Evolutionary conservation across 768 basidiomycete genomes (phyloP).

Genomic region (Coprinellus aureogranulatus): DNA sequence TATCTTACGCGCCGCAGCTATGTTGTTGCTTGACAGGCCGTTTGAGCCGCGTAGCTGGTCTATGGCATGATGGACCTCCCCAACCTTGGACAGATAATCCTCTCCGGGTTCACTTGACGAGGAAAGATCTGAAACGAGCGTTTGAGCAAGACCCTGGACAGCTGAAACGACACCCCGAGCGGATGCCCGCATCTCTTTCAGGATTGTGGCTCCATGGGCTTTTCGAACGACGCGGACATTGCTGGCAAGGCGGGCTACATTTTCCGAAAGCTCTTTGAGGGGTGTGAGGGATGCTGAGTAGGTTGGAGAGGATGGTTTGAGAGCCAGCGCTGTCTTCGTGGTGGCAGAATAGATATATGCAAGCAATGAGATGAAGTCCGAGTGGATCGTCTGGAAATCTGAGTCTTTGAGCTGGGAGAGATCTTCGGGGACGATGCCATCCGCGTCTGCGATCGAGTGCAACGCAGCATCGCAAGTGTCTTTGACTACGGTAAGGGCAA

Average conservation of each 20-base stretch:
- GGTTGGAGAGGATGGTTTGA: conserved; percentile 57
- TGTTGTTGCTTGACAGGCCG: conserved; percentile 57
- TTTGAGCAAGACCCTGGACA: conserved; percentile 41
- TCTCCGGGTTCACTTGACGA: conserved; percentile 21
- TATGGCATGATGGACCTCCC: conserved; percentile 61
- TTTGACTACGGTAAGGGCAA: conserved; percentile 30
- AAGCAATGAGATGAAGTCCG: conserved; percentile 58
- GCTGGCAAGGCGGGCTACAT: conserved; percentile 49
- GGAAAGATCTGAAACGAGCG: conserved; percentile 33
- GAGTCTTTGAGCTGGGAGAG: conserved; percentile 19
- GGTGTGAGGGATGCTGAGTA: conserved; percentile 50
- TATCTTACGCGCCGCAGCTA: conserved; percentile 51
- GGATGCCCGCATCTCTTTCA: conserved; percentile 40
- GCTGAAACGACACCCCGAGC: conserved; percentile 43
- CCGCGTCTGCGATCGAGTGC: conserved; percentile 20
- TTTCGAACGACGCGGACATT: conserved; percentile 45
- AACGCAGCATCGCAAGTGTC: conserved; percentile 41
- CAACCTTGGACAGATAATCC: conserved; percentile 56
- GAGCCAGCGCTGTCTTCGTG: conserved; percentile 61
- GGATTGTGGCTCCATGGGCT: conserved; percentile 46
- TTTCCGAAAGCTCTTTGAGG: conserved; percentile 51
- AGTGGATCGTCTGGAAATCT: conserved; percentile 40
- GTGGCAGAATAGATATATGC: conserved; percentile 53
- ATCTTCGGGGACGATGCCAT: conserved; percentile 12
- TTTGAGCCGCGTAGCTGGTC: conserved; percentile 42